Percentiles rank a stretch among this genome's conserved stretches.
Evolutionary conservation across 2,329 filamentous ascomycete genomes (phyloP).

Genomic region (Alternaria postmessia): DNA sequence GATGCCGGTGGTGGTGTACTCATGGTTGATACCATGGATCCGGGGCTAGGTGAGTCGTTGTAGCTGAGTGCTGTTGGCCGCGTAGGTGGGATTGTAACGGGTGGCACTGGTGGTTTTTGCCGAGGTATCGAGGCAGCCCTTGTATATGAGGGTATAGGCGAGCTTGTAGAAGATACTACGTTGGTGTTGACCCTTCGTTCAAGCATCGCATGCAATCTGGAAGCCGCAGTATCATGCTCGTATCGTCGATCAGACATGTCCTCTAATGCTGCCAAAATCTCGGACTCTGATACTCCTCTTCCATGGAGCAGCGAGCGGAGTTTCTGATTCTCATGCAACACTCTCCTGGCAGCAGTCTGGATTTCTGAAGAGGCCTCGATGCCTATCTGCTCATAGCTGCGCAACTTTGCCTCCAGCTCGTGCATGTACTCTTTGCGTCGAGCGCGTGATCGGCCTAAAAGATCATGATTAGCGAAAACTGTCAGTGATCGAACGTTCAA

Average conservation of each 20-base stretch:
- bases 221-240: constrained; percentile 40
- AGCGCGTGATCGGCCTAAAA: constrained; percentile 71
- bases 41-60: constrained; percentile 41
- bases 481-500: neutral
- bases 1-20: constrained; percentile 40
- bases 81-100: constrained; percentile 32
- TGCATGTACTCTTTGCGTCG: constrained; percentile 76
- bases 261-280: constrained; percentile 54
- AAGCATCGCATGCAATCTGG: constrained; percentile 42
- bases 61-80: constrained; percentile 34
- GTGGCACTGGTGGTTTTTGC: constrained; percentile 29
- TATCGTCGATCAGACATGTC: constrained; percentile 31
- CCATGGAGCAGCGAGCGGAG: constrained; percentile 67
- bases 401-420: constrained; percentile 71
- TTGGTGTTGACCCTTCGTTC: constrained; percentile 39
- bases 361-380: constrained; percentile 75
- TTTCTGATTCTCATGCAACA: constrained; percentile 73
- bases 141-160: constrained; percentile 22
- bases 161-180: constrained; percentile 28
- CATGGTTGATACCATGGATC: constrained; percentile 44
- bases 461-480: constrained; percentile 16
- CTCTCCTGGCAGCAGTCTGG: constrained; percentile 72
- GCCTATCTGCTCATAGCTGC: constrained; percentile 69
- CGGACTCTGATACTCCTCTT: constrained; percentile 65
- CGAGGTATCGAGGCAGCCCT: constrained; percentile 26